Base-by-base conservation (phyloP, 2,329 filamentous ascomycete species). In the Fusarium cicatricum region DNA sequence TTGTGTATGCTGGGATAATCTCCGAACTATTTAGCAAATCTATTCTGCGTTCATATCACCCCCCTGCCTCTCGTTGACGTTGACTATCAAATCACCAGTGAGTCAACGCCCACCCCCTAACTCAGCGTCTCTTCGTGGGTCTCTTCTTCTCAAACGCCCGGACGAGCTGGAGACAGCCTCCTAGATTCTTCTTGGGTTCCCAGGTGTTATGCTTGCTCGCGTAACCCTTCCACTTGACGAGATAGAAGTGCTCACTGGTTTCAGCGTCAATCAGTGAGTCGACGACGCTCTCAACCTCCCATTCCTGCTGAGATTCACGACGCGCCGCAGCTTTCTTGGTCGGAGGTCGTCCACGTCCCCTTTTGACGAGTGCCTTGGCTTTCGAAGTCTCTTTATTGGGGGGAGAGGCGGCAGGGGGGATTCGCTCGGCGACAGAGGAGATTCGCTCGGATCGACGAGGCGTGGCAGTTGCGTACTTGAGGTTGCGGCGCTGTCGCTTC, bases 141-240 rank as follows among this genome's bases (percentile, higher is more conserved):
- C 43, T n/a, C 14, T 40, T 29, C 15, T 56, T 64, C 55, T 81
- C 75, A 52, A 75, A 82, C 2, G 64, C 69, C 10, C 65, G 62
- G 28, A 83, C 60, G 1, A 77, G 58, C 2, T 63, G 60, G 10
- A 57, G 51, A 49, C 80, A 81, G 3, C 78, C 73, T 0, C 43
- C 47, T 15, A 85, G 63, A 51, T 83, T 78, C 15, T 52, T 65
- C 64, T 73, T 77, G 2, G 80, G 80, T 71, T 85, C 83, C 84
- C 83, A 86, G 0, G 82, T 84, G 53, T 79, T 83, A 1, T 80
- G 66, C 15, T 72, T 69, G 1, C 62, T 57, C 0, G 72, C 44
- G 48, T 75, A 85, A 0, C 79, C 80, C 60, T 78, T 77, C 84
- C 83, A 86, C 67, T 85, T 83, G 47, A 86, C 76, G 4, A 73